Conservation (phyloP, 768 basidiomycete species). For the Termitomyces sp. region DNA sequence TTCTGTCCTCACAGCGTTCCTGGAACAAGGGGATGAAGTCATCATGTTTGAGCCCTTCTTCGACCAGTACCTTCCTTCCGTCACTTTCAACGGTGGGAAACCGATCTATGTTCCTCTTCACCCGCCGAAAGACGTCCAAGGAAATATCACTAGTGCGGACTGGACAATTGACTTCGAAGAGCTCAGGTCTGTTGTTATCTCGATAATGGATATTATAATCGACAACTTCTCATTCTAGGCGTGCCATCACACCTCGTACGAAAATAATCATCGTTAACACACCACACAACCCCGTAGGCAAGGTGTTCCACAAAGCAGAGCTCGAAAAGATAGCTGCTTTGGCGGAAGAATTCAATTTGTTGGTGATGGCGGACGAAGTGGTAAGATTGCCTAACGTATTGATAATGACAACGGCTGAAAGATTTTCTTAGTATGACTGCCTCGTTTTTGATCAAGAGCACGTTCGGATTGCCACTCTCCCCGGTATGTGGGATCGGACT, state of each 20-base stretch:
- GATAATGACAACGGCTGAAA: constrained; percentile 1
- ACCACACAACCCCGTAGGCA: constrained; percentile 97
- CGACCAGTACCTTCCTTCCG: constrained; percentile 90
- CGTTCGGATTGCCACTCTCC: constrained; percentile 87
- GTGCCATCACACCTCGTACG: constrained; percentile 79
- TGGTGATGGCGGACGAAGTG: constrained; percentile 96
- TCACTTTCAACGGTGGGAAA: constrained; percentile 89
- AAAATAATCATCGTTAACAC: constrained; percentile 97
- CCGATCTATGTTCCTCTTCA: constrained; percentile 95
- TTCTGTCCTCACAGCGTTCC: constrained; percentile 86
- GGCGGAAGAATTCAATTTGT: constrained; percentile 86
- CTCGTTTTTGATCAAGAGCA: constrained; percentile 91
- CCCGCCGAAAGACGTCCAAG: constrained; percentile 52
- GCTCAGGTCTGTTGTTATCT: constrained; percentile 47
- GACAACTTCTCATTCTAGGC: constrained; percentile 30
- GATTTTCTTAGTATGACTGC: constrained; percentile 72
- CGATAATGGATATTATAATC: not conserved
- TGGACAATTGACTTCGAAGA: constrained; percentile 93
- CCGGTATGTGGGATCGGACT: constrained; percentile 98
- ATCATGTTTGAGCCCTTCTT: constrained; percentile 99
- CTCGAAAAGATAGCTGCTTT: constrained; percentile 80
- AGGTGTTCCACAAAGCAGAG: constrained; percentile 84
- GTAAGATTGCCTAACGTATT: constrained; percentile 37
- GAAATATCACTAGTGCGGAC: constrained; percentile 57
- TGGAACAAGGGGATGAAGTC: constrained; percentile 92